These are phyloP conservation scores for Lolium perenne DNA, from an alignment of 176 grass and related monocot genomes.

Conservation along the genomic window DNA sequence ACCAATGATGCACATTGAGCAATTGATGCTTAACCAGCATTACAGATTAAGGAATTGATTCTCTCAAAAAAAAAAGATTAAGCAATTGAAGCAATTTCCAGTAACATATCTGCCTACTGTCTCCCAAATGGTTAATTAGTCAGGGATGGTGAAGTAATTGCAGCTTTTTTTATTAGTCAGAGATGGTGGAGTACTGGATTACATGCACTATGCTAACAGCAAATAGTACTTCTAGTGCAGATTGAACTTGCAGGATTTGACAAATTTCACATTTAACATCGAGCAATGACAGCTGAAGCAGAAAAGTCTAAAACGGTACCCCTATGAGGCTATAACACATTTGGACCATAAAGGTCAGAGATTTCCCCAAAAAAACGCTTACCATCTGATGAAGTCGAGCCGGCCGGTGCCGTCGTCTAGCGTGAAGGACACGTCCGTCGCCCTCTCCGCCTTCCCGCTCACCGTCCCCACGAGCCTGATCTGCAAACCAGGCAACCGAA, in stretches of 20 bases:
- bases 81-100: neutral
- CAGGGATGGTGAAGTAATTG: neutral
- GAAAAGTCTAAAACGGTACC: neutral
- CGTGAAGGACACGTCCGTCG: slow-evolving; percentile 75
- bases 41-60: neutral
- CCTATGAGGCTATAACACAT: neutral
- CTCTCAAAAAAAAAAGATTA: too few relatives aligned
- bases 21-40: neutral
- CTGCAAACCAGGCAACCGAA: slow-evolving; percentile 4
- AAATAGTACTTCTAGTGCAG: neutral
- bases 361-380: neutral
- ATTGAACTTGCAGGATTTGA: neutral
- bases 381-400: slow-evolving; percentile 91
- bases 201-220: neutral
- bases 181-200: too few relatives aligned
- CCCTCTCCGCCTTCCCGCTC: slow-evolving; percentile 64
- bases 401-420: slow-evolving; percentile 88
- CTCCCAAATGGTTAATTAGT: neutral
- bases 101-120: neutral
- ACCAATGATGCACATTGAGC: neutral
- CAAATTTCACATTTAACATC: neutral
- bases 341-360: neutral
- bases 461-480: slow-evolving; percentile 77
- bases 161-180: neutral
- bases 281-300: too few relatives aligned